phyloP scores from a whole-genome alignment of 768 basidiomycete genomes.

The Agaricus blazei region DNA sequence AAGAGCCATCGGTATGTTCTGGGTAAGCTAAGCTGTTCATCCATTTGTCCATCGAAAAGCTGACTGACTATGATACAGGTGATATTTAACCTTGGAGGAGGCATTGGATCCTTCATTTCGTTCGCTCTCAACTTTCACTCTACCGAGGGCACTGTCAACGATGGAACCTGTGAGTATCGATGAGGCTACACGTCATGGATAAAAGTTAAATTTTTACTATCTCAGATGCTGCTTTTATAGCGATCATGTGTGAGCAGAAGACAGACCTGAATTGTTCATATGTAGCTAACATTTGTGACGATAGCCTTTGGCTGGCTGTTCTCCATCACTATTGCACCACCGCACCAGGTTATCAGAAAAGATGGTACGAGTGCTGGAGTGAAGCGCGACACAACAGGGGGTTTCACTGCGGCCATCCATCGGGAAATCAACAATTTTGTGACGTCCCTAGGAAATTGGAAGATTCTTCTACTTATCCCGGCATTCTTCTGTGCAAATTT shows the following conservation, averaged over 20 bases:
- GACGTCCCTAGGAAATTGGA: constrained; percentile 19
- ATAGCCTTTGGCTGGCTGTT: constrained; percentile 21
- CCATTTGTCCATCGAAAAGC: not conserved
- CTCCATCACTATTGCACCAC: constrained; percentile 18
- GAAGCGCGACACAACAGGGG: constrained; percentile 13
- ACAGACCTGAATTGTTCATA: not conserved
- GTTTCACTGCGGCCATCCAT: constrained; percentile 14
- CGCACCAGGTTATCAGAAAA: constrained; percentile 21
- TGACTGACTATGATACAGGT: constrained; percentile 11
- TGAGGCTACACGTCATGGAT: not conserved
- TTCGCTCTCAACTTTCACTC: constrained; percentile 23
- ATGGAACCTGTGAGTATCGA: constrained; percentile 21
- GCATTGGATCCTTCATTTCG: constrained; percentile 25
- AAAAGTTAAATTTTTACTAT: not conserved
- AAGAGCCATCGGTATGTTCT: constrained; percentile 21
- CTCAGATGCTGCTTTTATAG: constrained; percentile 24
- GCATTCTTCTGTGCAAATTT: constrained; percentile 27
- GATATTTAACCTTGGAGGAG: constrained; percentile 25
- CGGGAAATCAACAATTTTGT: constrained; percentile 17
- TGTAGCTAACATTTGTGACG: not conserved
- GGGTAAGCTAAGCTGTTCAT: constrained; percentile 11
- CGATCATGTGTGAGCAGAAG: constrained; percentile 20
- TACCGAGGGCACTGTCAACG: constrained; percentile 21
- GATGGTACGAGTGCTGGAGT: constrained; percentile 21
- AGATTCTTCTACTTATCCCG: constrained; percentile 21